Conservation (phyloP, 2,329 filamentous ascomycete genomes). For the Thelonectria blattea region DNA sequence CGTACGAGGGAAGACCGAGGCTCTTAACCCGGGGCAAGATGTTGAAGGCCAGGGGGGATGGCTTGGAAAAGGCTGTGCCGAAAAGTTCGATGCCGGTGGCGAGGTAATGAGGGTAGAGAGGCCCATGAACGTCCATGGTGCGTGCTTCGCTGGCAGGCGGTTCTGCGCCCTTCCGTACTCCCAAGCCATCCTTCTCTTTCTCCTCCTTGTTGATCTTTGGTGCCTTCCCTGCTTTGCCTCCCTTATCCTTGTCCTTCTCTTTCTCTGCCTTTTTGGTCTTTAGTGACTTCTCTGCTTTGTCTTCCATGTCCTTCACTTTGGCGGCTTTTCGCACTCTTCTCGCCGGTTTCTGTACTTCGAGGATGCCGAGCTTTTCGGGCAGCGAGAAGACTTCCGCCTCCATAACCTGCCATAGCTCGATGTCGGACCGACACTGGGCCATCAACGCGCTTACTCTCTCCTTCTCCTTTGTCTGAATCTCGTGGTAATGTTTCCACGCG, state of each 20-base stretch:
- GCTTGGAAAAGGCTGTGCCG: conserved; percentile 59
- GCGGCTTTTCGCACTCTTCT: conserved; percentile 23
- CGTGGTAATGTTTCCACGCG: conserved; percentile 45
- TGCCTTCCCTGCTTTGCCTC: not conserved
- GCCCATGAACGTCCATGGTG: conserved; percentile 62
- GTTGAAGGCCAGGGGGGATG: conserved; percentile 64
- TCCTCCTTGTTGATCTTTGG: not conserved
- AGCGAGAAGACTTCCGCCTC: conserved; percentile 70
- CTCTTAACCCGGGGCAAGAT: conserved; percentile 71
- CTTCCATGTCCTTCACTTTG: conserved; percentile 18
- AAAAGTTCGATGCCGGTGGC: conserved; percentile 62
- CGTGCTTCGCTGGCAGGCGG: conserved; percentile 37
- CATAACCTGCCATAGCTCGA: conserved; percentile 70
- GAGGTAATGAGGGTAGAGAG: conserved; percentile 68
- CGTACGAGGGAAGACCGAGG: conserved; percentile 72
- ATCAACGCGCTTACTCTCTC: conserved; percentile 61
- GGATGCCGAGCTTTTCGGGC: conserved; percentile 61
- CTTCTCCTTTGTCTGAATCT: conserved; percentile 53
- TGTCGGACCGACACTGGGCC: conserved; percentile 62
- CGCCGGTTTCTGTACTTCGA: conserved; percentile 32
- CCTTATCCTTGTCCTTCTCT: conserved; percentile 17
- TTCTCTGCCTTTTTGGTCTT: not conserved
- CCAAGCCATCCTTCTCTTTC: not conserved
- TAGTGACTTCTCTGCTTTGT: not conserved
- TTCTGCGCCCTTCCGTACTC: conserved; percentile 32